Evolutionary conservation across 306 rosid species (phyloP), one percentile per base, ranked within the genome.

Genomic region (Glycine tomentella): DNA sequence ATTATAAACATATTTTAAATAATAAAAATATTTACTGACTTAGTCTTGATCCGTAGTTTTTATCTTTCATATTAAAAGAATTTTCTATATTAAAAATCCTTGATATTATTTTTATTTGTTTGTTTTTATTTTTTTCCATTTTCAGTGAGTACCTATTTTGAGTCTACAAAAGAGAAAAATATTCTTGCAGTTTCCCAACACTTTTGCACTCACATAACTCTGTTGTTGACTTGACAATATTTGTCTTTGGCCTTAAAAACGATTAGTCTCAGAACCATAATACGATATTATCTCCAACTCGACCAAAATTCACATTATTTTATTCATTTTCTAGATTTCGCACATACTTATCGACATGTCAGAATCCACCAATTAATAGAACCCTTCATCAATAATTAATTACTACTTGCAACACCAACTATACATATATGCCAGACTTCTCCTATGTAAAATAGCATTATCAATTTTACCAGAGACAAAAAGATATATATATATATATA

Each of bases 401-500:
- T 8, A 67, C 80, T 36, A 50, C 17, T 70, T 68, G 84, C 53
- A 63, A 38, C 76, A 58, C 68, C 84, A 67, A 67, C 84, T 49
- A 4, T 50, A 6, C 69, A 68, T 25, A 25, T 49, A 25, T 49
- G 53, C 79, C 55, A 45, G 50, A 55, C 36, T 36, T 12, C 12
- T 68, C 12, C 1, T 0, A 0, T 25, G 44, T 42, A 33, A 36
- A 44, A 46, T 53, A 9, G 14, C 8, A 16, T 8, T 58, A 63
- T 44, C 55, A 56, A 12, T 56, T 56, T 53, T 46, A 46, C 51
- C 51, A 46, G 9, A 46, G 3, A 46, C 12, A 46, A 45, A 25
- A 25, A 45, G 8, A 45, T n/a, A n/a, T n/a, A n/a, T n/a, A n/a
- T n/a, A n/a, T n/a, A n/a, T n/a, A n/a, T n/a, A n/a, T n/a, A n/a